Evolutionary conservation across 129 eudicot species (phyloP), one percentile per base, ranked within the genome.

Genomic region (Tagetes erecta): DNA sequence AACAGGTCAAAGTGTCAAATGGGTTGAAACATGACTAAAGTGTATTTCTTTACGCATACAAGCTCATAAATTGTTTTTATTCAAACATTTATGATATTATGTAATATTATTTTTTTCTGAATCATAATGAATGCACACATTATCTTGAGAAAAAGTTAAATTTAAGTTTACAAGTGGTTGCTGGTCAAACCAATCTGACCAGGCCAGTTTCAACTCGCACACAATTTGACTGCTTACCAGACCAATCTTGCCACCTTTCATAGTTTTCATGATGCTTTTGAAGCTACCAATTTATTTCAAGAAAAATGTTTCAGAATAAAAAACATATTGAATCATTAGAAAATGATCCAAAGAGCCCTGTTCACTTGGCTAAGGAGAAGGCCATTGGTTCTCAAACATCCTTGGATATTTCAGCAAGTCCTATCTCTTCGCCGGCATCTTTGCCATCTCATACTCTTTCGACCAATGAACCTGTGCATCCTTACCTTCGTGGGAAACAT

Each of bases 241-340:
- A 52, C 31, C 58, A 7, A 52, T 52, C 31, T n/a, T 52, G 58
- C 58, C 30, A 52, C 31, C 58, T n/a, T 8, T 52, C n/a, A 30
- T 4, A 52, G 58, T 13, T 52, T 52, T 52, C 7, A 5, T 13
- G 7, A 52, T 30, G 31, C 6, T 52, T 4, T 13, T 52, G 30
- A 62, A 41, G 67, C 33, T 34, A 72, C 42, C 34, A 56, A 70
- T 47, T 74, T 62, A 47, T 14, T 49, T 74, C 60, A 62, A 62
- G 46, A 33, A 37, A 44, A 70, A 67, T 73, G 75, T 46, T 64
- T 53, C 75, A 68, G 57, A 62, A 59, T 68, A 70, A 76, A 38
- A 70, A 83, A 73, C 57, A 57, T 7, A 44, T 41, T 64, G 74
- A 30, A 42, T 42, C 66, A 38, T 64, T 10, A 20, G 76, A 60